A percentile compares a stretch with the other conserved stretches of the same genome.
These are phyloP conservation scores for Aspergillus sp. DNA, from an alignment of 2,329 filamentous ascomycete genomes.

Conservation along the genomic window DNA sequence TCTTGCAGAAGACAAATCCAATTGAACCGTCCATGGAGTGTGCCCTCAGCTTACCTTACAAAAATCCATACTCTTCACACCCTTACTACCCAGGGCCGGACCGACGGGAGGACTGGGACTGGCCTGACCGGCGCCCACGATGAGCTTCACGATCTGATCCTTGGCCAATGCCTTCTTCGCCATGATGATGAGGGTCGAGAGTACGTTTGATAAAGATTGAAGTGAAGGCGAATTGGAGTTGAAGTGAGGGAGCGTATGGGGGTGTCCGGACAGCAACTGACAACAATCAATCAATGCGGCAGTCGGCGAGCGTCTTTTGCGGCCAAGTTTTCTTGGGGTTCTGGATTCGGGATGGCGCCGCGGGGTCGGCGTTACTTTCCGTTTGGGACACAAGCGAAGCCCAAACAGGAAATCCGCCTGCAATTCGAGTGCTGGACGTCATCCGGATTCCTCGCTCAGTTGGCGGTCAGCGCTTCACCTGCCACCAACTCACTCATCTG, in stretches of 20 bases:
- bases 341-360: conserved; percentile 13
- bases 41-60: conserved; percentile 71
- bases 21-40: neutral
- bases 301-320: conserved; percentile 10
- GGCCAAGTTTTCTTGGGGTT: conserved; percentile 20
- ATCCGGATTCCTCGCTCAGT: conserved; percentile 8
- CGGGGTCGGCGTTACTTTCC: conserved; percentile 23
- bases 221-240: neutral
- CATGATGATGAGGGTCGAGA: conserved; percentile 42
- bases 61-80: conserved; percentile 99
- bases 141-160: conserved; percentile 90
- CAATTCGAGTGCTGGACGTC: conserved; percentile 18
- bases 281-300: neutral
- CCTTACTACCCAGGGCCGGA: conserved; percentile 93
- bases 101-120: conserved; percentile 94
- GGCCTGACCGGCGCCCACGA: conserved; percentile 93
- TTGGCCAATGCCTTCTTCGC: conserved; percentile 53
- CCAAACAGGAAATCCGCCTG: neutral
- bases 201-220: neutral
- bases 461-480: neutral
- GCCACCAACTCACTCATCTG: neutral
- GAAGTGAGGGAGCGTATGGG: neutral
- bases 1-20: neutral
- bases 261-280: neutral
- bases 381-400: conserved; percentile 11